Evolutionary conservation across 2,329 filamentous ascomycete genomes (phyloP).

Genomic region (Onygena corvina): DNA sequence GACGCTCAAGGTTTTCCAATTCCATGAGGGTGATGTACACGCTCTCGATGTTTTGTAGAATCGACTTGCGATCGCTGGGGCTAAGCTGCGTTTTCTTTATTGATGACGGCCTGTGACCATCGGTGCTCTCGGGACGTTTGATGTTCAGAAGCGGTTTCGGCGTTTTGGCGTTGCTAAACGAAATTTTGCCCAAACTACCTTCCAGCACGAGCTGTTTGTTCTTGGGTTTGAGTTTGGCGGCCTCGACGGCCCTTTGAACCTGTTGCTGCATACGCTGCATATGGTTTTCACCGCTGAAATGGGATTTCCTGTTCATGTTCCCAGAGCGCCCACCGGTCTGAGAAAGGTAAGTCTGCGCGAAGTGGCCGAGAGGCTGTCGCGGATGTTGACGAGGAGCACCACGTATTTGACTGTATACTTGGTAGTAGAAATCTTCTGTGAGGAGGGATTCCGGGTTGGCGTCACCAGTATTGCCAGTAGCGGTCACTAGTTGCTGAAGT

Average conservation of each 20-base stretch:
- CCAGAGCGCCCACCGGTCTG: conserved; percentile 78
- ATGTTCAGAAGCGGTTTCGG: conserved; percentile 91
- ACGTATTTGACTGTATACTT: conserved; percentile 89
- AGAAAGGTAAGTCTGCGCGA: conserved; percentile 94
- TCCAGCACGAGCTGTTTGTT: conserved; percentile 95
- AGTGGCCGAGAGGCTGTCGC: conserved; percentile 84
- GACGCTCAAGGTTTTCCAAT: conserved; percentile 83
- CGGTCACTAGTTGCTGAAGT: conserved; percentile 85
- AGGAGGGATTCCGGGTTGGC: conserved; percentile 67
- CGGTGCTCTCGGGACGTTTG: conserved; percentile 65
- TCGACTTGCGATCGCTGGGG: conserved; percentile 63
- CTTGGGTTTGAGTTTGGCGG: conserved; percentile 93
- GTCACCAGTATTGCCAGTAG: conserved; percentile 76
- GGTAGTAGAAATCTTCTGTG: conserved; percentile 94
- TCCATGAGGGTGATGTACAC: conserved; percentile 84
- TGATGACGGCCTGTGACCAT: conserved; percentile 41
- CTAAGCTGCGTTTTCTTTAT: conserved; percentile 40
- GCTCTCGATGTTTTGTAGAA: conserved; percentile 74
- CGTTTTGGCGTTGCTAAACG: conserved; percentile 97
- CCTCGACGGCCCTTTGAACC: conserved; percentile 91
- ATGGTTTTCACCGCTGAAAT: conserved; percentile 83
- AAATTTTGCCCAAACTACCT: conserved; percentile 92
- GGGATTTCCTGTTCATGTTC: conserved; percentile 53
- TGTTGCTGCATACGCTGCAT: conserved; percentile 99
- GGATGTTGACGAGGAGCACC: conserved; percentile 82